These are phyloP conservation scores for Fusarium nisikadoi DNA, from an alignment of 2,329 filamentous ascomycete genomes.

Conservation along the genomic window DNA sequence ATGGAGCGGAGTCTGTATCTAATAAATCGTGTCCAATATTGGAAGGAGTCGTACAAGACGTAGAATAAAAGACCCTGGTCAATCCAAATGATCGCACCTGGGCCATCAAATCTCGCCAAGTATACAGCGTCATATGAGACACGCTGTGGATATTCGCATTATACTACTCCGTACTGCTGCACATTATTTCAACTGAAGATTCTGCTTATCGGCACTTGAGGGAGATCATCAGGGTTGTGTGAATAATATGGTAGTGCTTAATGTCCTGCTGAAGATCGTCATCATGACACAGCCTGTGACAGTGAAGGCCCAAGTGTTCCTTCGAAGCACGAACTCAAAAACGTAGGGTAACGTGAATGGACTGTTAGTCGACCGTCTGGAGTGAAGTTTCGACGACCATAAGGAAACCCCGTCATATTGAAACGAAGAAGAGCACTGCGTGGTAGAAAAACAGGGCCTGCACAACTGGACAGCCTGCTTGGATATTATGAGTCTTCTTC, in stretches of 20 bases:
- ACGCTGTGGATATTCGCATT: not conserved
- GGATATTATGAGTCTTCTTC: not conserved
- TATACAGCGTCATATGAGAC: constrained; percentile 28
- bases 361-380: not conserved
- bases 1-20: not conserved
- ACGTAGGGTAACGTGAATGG: not conserved
- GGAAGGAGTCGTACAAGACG: constrained; percentile 33
- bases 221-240: not conserved
- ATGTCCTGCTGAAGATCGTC: constrained; percentile 3
- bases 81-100: constrained; percentile 15
- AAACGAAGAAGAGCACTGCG: not conserved
- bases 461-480: not conserved
- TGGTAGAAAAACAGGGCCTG: not conserved
- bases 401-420: not conserved
- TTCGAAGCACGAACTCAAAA: constrained; percentile 2
- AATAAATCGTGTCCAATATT: constrained; percentile 21
- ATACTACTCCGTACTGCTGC: not conserved
- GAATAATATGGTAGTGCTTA: not conserved
- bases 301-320: not conserved
- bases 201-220: constrained; percentile 1
- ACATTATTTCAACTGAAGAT: not conserved
- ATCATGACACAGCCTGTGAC: constrained; percentile 2
- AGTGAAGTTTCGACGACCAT: not conserved
- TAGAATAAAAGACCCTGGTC: constrained; percentile 22
- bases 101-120: constrained; percentile 35